Evolutionary conservation across 2,329 filamentous ascomycete species (phyloP).

Genomic region (Hysterium pulicare): DNA sequence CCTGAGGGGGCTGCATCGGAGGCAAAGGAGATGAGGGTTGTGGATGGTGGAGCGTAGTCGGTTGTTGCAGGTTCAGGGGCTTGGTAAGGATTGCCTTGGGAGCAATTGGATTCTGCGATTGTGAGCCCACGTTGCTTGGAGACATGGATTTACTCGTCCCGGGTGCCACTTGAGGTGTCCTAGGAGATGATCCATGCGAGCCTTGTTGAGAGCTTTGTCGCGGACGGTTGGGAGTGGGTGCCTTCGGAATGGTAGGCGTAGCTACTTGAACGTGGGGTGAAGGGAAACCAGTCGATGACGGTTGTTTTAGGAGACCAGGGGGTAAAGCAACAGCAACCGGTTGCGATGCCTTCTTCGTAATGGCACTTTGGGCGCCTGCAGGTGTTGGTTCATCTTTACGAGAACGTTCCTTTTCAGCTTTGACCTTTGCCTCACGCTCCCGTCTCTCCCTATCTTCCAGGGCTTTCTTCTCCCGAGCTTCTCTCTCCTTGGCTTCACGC

Average conservation of each 20-base stretch:
- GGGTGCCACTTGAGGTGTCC: conserved; percentile 57
- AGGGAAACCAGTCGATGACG: conserved; percentile 51
- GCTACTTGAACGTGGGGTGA: conserved; percentile 79
- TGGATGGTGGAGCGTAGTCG: conserved; percentile 49
- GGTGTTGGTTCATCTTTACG: conserved; percentile 41
- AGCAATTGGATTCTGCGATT: conserved; percentile 63
- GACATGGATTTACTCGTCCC: conserved; percentile 54
- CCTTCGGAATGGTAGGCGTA: conserved; percentile 79
- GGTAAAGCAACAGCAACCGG: conserved; percentile 50
- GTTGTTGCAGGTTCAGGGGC: conserved; percentile 46
- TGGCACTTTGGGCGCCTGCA: conserved; percentile 26
- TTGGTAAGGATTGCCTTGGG: conserved; percentile 64
- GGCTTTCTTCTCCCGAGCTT: conserved; percentile 66
- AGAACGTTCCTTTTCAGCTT: conserved; percentile 41
- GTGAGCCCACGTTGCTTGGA: conserved; percentile 58
- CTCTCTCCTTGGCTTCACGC: conserved; percentile 64
- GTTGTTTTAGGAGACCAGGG: conserved; percentile 53
- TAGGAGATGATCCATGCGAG: conserved; percentile 65
- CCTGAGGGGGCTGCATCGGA: conserved; percentile 56
- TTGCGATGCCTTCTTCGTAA: conserved; percentile 35
- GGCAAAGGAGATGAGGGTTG: conserved; percentile 63
- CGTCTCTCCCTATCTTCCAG: conserved; percentile 56
- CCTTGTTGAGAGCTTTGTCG: conserved; percentile 79
- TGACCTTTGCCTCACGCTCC: conserved; percentile 57
- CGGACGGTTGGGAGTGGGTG: conserved; percentile 72